phyloP scores from a whole-genome alignment of 2,329 filamentous ascomycete species.

The Epichloe sp. region DNA sequence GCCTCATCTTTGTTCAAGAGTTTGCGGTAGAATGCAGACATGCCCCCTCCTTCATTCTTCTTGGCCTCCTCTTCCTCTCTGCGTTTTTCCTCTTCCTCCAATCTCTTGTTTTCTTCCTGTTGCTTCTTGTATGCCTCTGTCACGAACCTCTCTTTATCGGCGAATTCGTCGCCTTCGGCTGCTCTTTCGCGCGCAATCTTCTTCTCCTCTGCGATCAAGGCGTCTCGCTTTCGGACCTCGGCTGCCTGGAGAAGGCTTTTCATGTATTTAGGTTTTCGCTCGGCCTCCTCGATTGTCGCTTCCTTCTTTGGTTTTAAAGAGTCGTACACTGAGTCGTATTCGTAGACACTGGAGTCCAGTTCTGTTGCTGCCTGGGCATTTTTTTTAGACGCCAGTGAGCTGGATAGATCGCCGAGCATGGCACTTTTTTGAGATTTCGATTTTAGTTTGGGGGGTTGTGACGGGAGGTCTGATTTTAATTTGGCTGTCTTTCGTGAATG shows the following conservation, averaged over 20 bases:
- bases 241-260: slow-evolving; percentile 58
- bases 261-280: slow-evolving; percentile 68
- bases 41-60: slow-evolving; percentile 52
- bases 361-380: slow-evolving; percentile 52
- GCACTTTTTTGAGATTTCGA: slow-evolving; percentile 27
- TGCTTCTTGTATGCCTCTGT: slow-evolving; percentile 73
- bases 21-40: slow-evolving; percentile 67
- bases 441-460: slow-evolving; percentile 30
- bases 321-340: slow-evolving; percentile 76
- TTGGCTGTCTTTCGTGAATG: slow-evolving; percentile 21
- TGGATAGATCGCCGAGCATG: slow-evolving; percentile 54
- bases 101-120: slow-evolving; percentile 57
- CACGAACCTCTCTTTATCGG: slow-evolving; percentile 75
- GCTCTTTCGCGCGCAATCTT: slow-evolving; percentile 65
- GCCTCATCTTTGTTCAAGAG: slow-evolving; percentile 59
- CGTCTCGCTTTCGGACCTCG: slow-evolving; percentile 64
- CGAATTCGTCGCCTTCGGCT: slow-evolving; percentile 68
- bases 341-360: slow-evolving; percentile 64
- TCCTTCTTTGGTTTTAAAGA: slow-evolving; percentile 56
- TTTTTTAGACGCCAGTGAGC: slow-evolving; percentile 47
- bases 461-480: slow-evolving; percentile 19
- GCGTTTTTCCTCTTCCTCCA: slow-evolving; percentile 59
- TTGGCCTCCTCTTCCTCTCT: slow-evolving; percentile 51
- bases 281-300: slow-evolving; percentile 37
- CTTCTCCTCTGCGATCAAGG: slow-evolving; percentile 67